Evolutionary conservation across 2,329 filamentous ascomycete species (phyloP).

Genomic region (Fusarium avenaceum): DNA sequence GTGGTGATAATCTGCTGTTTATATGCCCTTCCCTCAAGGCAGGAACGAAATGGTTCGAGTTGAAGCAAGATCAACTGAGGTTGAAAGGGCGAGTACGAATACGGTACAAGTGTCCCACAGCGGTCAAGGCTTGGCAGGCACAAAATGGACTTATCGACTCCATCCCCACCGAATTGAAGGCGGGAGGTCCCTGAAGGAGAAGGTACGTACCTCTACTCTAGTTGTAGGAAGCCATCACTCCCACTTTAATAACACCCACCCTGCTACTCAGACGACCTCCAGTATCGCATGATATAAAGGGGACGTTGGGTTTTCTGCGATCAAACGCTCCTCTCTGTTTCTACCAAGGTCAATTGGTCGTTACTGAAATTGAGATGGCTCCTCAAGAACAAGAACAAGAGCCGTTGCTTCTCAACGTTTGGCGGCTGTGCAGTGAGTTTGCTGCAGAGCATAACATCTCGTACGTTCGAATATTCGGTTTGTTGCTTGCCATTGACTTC

Average conservation of each 20-base stretch:
- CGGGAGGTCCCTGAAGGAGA: background rate
- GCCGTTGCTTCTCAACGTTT: slow-evolving; percentile 37
- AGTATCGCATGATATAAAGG: slow-evolving; percentile 39
- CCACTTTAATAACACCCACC: slow-evolving; percentile 9
- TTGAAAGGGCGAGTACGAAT: slow-evolving; percentile 44
- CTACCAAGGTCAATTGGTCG: background rate
- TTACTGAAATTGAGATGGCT: slow-evolving; percentile 33
- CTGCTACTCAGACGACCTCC: slow-evolving; percentile 9
- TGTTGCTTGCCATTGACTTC: slow-evolving; percentile 15
- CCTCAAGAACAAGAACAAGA: slow-evolving; percentile 35
- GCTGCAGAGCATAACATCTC: slow-evolving; percentile 45
- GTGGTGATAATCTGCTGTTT: background rate
- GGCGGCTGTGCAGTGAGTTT: slow-evolving; percentile 41
- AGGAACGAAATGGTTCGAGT: slow-evolving; percentile 6
- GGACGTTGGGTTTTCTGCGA: slow-evolving; percentile 5
- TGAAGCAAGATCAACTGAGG: background rate
- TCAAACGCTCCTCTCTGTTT: background rate
- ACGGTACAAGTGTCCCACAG: slow-evolving; percentile 24
- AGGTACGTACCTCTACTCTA: slow-evolving; percentile 25
- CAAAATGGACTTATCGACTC: background rate
- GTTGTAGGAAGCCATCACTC: slow-evolving; percentile 5
- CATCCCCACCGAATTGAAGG: no score
- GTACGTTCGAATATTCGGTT: slow-evolving; percentile 33
- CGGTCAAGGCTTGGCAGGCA: slow-evolving; percentile 42
- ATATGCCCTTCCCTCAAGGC: background rate